A percentile compares a stretch with the other conserved stretches of the same genome.
Conservation (phyloP, 2,329 filamentous ascomycete species). For the Colletotrichum tropicicola region DNA sequence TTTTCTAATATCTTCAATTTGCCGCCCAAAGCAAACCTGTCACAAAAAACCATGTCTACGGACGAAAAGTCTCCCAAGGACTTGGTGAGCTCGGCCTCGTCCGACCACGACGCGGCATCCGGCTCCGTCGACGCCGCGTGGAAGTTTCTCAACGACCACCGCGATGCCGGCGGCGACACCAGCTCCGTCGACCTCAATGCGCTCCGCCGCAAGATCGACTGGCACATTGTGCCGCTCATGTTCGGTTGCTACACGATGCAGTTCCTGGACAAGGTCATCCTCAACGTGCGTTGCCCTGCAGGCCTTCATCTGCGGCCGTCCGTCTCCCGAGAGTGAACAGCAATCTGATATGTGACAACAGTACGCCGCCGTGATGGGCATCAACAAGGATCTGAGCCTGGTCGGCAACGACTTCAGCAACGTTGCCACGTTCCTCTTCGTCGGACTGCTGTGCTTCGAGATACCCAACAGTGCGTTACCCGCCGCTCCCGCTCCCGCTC, state of each 20-base stretch:
- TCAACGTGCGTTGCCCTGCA: conserved; percentile 59
- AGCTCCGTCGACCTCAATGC: conserved; percentile 51
- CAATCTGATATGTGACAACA: conserved; percentile 38
- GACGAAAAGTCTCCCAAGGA: conserved; percentile 35
- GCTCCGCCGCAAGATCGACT: conserved; percentile 65
- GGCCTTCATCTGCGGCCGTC: background rate
- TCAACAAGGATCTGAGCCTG: conserved; percentile 63
- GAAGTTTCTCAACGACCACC: conserved; percentile 53
- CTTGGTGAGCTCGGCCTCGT: conserved; percentile 24
- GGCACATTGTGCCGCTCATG: conserved; percentile 68
- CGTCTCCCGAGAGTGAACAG: background rate
- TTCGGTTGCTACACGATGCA: conserved; percentile 70
- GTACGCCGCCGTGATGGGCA: conserved; percentile 74
- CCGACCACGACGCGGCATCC: conserved; percentile 22
- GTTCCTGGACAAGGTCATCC: conserved; percentile 70
- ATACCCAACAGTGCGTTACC: conserved; percentile 61
- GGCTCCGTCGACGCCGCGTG: conserved; percentile 54
- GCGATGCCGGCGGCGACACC: conserved; percentile 43
- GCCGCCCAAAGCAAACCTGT: too few relatives aligned
- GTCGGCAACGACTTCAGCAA: conserved; percentile 70
- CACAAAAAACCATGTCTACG: conserved; percentile 36
- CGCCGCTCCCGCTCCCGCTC: conserved; percentile 29
- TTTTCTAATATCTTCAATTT: too few relatives aligned
- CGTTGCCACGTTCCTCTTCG: conserved; percentile 69
- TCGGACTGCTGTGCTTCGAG: conserved; percentile 67